Evolutionary conservation across 768 basidiomycete genomes (phyloP), one percentile per base, ranked within the genome.

Genomic region (Tubosaeta brunneosetosa): DNA sequence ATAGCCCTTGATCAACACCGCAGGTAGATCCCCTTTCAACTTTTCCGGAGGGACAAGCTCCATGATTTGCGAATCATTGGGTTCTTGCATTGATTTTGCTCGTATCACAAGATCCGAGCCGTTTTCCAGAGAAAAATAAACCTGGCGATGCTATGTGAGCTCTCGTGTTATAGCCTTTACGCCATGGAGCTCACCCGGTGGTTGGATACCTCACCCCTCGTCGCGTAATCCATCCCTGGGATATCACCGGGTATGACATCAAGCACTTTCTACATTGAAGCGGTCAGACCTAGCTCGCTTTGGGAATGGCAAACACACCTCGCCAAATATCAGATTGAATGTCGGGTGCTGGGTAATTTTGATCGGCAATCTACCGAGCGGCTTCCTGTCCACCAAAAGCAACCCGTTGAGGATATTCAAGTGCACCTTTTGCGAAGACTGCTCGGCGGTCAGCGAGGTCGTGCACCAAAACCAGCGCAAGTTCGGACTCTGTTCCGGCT

Each of bases 371-470:
- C 53, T 53, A 0, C 56, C 58, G 1, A 69, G 27, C 0, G 58
- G 52, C 25, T 59, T 61, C 4, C 63, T 63, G 4, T 69, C 53
- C 6, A 68, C 56, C n/a, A 65, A 34, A n/a, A 68, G 59, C 1
- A 52, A 46, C 7, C 67, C 67, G 7, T 61, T 56, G 0, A 62
- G 44, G 6, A 64, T 6, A 19, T 65, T 61, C 31, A 58, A 29
- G 27, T 60, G 44, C 4, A 60, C 56, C 1, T 2, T 22, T 33
- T 61, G 60, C 1, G 60, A 45, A 7, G 13, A 19, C 19, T 56
- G 54, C 2, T 19, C 7, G 1, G 6, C 12, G 3, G 47, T 41
- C 4, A 6, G 7, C 1, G 48, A 26, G 3, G 67, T 68, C 0
- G 16, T 34, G 16, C 61, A 52, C 1, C 48, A 43, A 5, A 68